Evolutionary conservation across 371 early-diverging fungal genomes (phyloP), one percentile per base, ranked within the genome.

Genomic region (Thermomucor indicae-seudaticae): DNA sequence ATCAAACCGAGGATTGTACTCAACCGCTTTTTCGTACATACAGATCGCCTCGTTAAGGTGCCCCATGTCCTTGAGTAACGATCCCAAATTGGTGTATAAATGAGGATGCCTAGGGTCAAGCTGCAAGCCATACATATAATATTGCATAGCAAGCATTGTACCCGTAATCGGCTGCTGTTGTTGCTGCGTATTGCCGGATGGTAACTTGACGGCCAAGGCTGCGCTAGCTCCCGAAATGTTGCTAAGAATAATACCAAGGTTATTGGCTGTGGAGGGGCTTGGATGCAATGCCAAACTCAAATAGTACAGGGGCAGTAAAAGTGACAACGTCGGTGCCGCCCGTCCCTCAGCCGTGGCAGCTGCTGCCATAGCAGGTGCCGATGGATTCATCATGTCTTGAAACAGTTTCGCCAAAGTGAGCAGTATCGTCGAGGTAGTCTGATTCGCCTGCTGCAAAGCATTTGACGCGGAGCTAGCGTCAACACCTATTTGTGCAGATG

Each of bases 21-120:
- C 82, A 4, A 93, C 91, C 0, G 94, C 93, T 58, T 86, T 86
- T 55, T 92, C 86, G 58, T 95, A 95, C 88, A 93, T 92, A 12
- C 71, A 60, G 29, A 93, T 85, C 0, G 93, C 92, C 51, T 93
- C 90, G 17, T 77, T 72, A 47, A 91, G 65, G 48, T 90, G 87
- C 1, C 93, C 93, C 70, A 88, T 82, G 47, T 93, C 93, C 62
- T 93, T 93, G 25, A 93, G 77, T 6, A 93, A 68, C 4, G 91
- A 90, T 0, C 93, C 96, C 17, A 95, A 70, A 55, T 93, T 92
- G 23, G 93, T 93, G 65, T 90, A 91, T 37, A 93, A 65, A 54
- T 95, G 94, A 25, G 92, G 91, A 51, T 95, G 93, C 25, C 78
- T 72, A n/a, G 81, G 75, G 47, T 95, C 93, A 7, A 92, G 70